Base-by-base conservation (phyloP, 495 filamentous ascomycete species). In the Collariella sp. region DNA sequence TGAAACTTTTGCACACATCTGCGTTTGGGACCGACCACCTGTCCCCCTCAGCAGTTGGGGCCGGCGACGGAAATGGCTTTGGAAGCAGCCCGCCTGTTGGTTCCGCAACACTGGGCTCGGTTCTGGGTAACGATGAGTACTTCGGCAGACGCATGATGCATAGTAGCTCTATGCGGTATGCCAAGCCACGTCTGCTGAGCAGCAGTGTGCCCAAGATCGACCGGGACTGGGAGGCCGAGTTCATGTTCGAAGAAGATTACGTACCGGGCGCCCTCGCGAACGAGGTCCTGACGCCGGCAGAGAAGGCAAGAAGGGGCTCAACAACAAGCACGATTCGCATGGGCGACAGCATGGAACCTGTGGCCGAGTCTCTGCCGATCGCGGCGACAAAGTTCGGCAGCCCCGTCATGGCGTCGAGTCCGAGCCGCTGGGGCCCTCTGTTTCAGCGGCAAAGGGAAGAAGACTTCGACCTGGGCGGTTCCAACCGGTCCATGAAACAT, bases 201-300 rank as follows among this genome's bases (percentile, higher is more conserved):
- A 83, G 85, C 34, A 94, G 88, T 67, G 78, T 93, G 48, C 82
- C 88, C 59, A 76, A 79, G 62, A 75, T 81, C 41, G 73, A 84
- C 54, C 75, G 83, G 23, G 87, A 90, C 53, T 89, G 87, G 83
- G 91, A 94, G 51, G 79, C 84, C 54, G 83, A 87, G 46, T 95
- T 95, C 64, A 78, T 87, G 20, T 91, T 91, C 69, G 91, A 97
- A 67, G 93, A 97, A 60, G 91, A 97, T 60, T 89, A 89, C 59
- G 72, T 98, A 7, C 93, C 93, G 1, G 84, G 84, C 34, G 85
- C 86, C 38, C 72, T 98, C 55, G 68, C 67, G 18, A 86, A 90
- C 58, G 93, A 98, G 63, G 81, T 98, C 35, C 79, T 97, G 48
- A 97, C 91, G 0, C 88, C 90, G 5, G 86, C 91, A 51, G 91